Base-by-base conservation (phyloP, 228 moss, liverwort and hornwort genomes). In the Sphagnum magellanicum region DNA sequence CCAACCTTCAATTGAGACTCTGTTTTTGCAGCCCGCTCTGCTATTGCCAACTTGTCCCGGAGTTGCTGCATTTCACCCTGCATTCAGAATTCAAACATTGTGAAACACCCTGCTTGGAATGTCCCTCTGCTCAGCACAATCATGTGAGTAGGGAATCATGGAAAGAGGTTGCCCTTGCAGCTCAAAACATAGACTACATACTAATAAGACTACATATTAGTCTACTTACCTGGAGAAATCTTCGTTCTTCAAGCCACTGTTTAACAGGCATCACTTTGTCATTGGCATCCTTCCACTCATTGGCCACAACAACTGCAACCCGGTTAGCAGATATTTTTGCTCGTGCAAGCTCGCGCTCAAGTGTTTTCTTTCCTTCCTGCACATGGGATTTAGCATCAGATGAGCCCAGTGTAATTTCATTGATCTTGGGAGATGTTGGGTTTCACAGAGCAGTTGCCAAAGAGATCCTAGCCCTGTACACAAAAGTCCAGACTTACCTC, bases 31-130 rank as follows among this genome's bases (percentile, higher is more conserved):
- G 98, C 87, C 63, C 92, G 88, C 75, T 98, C 98, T 15, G 90
- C 72, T 64, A 78, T 78, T 46, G 78, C 74, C 71, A 98, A 77
- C 81, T 98, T 98, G 65, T 98, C 98, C 64, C 90, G 91, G 63
- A 98, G 87, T 79, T 90, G 93, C 81, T 98, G 98, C 98, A 98
- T 90, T 68, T 98, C 98, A 68, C 98, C 93, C 98, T 98, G 84
- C 67, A 73, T 63, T 52, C 74, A 74, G 50, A 63, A 65, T 32
- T 32, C 32, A 32, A 32, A 32, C 32, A 32, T 32, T 32, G 32
- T 32, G 32, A 32, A 32, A 32, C 32, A 32, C 32, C 32, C 32
- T 32, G 32, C 32, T 32, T 3, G 32, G 32, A 32, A 32, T 32
- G 32, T 32, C 32, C 32, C 32, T 32, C 32, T 32, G 32, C 32